Evolutionary conservation across 306 rosid genomes (phyloP), one percentile per base, ranked within the genome.

Genomic region (Lathyrus oleraceus): DNA sequence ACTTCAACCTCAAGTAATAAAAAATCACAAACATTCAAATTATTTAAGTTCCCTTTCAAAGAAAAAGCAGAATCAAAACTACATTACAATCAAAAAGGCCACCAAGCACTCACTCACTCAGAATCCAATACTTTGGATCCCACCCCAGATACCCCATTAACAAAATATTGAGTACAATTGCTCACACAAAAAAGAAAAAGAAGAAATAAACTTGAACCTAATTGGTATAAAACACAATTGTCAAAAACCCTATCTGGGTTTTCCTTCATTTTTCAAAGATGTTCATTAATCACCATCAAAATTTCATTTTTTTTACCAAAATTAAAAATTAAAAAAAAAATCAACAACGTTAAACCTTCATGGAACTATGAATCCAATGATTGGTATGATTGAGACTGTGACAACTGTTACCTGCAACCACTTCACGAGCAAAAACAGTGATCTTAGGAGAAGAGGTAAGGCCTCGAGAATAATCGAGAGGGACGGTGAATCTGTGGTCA

Each of bases 341-440:
- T 10, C 12, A 63, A 21, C 4, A 63, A 6, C 17, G 8, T 63
- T 12, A 63, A 72, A 80, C 40, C 53, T 38, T 35, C 47, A 42
- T 40, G 30, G 43, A 60, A 38, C 14, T 15, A 42, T 5, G 16
- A 67, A 72, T 63, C 23, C 11, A 64, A 72, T 1, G 27, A 68
- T 61, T 19, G 5, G 2, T 20, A 48, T 10, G 0, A 5, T 27
- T 19, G 15, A 21, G 19, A 71, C 39, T 12, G 6, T 36, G 63
- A 53, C 9, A 16, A 30, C 6, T 9, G 11, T 61, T 57, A 90
- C 98, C 98, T 48, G 92, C 82, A 56, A 94, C 95, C 14, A 87
- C 88, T 87, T 94, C 98, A 78, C 98, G 98, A 71, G 97, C 96
- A 40, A 90, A 90, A 80, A 94, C 77, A 12, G 95, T 69, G 75